Percentiles rank a stretch among this genome's conserved stretches.
These are phyloP conservation scores for Panicum hallii DNA, from an alignment of 202 grass and related monocot species.

Conservation along the genomic window DNA sequence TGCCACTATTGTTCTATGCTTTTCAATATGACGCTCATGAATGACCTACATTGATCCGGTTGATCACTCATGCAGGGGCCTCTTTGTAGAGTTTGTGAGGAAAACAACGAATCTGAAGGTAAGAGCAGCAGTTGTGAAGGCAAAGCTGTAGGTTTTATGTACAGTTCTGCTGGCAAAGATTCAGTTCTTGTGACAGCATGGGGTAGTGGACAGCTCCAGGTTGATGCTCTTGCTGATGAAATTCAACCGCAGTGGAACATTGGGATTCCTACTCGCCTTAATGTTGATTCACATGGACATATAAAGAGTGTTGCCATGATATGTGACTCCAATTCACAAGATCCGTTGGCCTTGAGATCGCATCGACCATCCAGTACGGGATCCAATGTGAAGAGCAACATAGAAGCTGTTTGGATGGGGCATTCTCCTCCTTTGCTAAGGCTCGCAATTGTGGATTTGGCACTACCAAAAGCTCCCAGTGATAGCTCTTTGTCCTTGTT, in stretches of 20 bases:
- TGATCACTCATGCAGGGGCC: conserved; percentile 73
- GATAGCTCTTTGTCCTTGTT: conserved; percentile 69
- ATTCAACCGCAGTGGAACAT: conserved; percentile 86
- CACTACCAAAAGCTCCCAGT: conserved; percentile 57
- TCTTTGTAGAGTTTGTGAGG: conserved; percentile 79
- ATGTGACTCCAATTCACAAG: conserved; percentile 67
- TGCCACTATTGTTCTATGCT: conserved; percentile 15
- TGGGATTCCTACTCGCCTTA: conserved; percentile 57
- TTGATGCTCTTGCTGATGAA: conserved; percentile 97
- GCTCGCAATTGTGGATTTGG: conserved; percentile 84
- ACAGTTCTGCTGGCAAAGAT: conserved; percentile 89
- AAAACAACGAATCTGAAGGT: conserved; percentile 59
- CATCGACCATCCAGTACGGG: conserved; percentile 40
- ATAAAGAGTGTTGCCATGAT: conserved; percentile 92
- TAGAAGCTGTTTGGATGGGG: conserved; percentile 55
- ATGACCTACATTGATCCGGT: conserved; percentile 36
- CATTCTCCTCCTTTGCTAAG: conserved; percentile 81
- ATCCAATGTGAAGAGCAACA: conserved; percentile 59
- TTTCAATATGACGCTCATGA: conserved; percentile 36
- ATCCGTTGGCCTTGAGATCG: conserved; percentile 46
- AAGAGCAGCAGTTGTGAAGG: conserved; percentile 58
- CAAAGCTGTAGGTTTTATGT: conserved; percentile 79
- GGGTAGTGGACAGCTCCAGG: conserved; percentile 77
- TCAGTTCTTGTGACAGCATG: conserved; percentile 88
- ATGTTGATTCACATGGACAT: conserved; percentile 63